These are phyloP conservation scores for Auriscalpium microsporum DNA, from an alignment of 768 basidiomycete species.

Conservation along the genomic window DNA sequence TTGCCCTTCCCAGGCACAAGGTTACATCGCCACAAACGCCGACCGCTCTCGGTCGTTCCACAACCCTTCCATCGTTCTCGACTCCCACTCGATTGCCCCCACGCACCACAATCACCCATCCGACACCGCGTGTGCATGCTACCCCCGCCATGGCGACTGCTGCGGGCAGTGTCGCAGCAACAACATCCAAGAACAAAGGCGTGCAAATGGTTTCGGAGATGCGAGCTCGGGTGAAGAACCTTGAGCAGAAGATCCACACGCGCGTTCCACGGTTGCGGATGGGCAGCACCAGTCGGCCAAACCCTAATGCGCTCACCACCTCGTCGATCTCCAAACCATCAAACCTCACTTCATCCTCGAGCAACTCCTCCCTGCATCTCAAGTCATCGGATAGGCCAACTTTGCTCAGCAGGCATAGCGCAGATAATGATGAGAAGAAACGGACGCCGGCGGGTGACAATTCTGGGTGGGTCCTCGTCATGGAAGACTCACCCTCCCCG, in stretches of 20 bases:
- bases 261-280: slow-evolving; percentile 79
- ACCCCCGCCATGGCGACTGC: slow-evolving; percentile 28
- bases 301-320: slow-evolving; percentile 14
- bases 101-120: slow-evolving; percentile 32
- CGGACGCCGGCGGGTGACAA: slow-evolving; percentile 49
- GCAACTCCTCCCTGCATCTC: slow-evolving; percentile 3
- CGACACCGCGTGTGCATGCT: slow-evolving; percentile 19
- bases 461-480: slow-evolving; percentile 82
- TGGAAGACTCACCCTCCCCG: slow-evolving; percentile 79
- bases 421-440: slow-evolving; percentile 27
- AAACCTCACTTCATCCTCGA: slow-evolving; percentile 4
- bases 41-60: slow-evolving; percentile 43
- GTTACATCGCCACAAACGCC: slow-evolving; percentile 34
- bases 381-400: slow-evolving; percentile 24
- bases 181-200: slow-evolving; percentile 64
- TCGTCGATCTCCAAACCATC: slow-evolving; percentile 13
- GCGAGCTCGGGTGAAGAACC: slow-evolving; percentile 72
- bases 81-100: slow-evolving; percentile 35
- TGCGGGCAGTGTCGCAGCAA: slow-evolving; percentile 25
- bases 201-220: slow-evolving; percentile 92
- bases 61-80: slow-evolving; percentile 42
- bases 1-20: slow-evolving; percentile 30
- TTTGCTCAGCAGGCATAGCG: slow-evolving; percentile 18
- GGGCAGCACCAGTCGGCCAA: slow-evolving; percentile 61
- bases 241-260: slow-evolving; percentile 83